Conservation (phyloP, 306 rosid genomes). For the Vigna reflexopilosa region DNA sequence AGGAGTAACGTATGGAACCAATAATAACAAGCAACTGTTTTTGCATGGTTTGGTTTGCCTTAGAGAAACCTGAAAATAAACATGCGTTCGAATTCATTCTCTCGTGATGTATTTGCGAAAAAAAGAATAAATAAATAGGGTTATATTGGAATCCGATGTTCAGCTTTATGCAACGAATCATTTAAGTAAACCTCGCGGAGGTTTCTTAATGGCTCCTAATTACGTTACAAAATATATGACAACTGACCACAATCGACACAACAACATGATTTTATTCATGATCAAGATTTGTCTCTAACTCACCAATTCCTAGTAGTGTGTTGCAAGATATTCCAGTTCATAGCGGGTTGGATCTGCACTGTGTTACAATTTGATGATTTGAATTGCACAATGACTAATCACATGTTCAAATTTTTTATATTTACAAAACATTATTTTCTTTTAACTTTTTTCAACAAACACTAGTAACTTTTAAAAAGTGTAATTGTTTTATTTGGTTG, state of each 20-base stretch:
- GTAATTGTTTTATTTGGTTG: background rate
- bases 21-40: constrained; percentile 12
- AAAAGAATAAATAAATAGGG: constrained; percentile 28
- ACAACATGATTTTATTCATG: constrained; percentile 14
- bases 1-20: background rate
- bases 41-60: background rate
- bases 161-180: constrained; percentile 13
- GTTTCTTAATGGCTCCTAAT: constrained; percentile 34
- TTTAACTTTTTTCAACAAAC: background rate
- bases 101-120: constrained; percentile 26
- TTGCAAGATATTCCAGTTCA: background rate
- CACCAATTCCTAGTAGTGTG: background rate
- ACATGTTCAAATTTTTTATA: background rate
- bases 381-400: background rate
- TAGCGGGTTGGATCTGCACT: background rate
- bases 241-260: background rate
- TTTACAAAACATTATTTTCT: background rate
- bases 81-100: constrained; percentile 17
- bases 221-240: constrained; percentile 47
- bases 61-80: background rate
- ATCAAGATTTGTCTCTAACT: constrained; percentile 13
- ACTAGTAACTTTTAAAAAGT: background rate
- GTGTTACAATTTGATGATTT: background rate
- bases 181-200: constrained; percentile 38
- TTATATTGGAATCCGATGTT: constrained; percentile 48